Percentiles rank a stretch among this genome's conserved stretches.
Evolutionary conservation across 208 protist species (phyloP).

Genomic region (Phytomonas sp.): DNA sequence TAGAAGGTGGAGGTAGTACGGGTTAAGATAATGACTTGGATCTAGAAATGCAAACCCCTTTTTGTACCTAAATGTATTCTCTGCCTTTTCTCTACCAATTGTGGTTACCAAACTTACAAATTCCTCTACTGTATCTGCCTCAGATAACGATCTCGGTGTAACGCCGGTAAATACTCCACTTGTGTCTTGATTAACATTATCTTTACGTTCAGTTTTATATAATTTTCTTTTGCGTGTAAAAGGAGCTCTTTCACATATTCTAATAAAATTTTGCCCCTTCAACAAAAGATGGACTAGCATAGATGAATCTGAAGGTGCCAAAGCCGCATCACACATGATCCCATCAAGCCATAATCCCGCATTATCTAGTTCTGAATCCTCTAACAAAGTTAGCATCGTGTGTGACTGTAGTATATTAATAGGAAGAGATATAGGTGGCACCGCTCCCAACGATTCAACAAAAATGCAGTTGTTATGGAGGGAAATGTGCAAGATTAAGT

Average conservation of each 20-base stretch:
- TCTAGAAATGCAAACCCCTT: conserved; percentile 82
- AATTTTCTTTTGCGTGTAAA: conserved; percentile 32
- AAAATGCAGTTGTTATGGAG: conserved; percentile 76
- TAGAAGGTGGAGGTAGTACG: conserved; percentile 67
- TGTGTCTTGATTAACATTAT: neutral
- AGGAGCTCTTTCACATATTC: conserved; percentile 36
- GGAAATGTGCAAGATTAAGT: conserved; percentile 68
- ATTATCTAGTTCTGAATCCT: conserved; percentile 19
- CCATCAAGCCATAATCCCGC: conserved; percentile 68
- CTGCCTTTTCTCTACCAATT: conserved; percentile 58
- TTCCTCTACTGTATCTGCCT: conserved; percentile 54
- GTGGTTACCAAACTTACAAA: conserved; percentile 50
- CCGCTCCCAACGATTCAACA: conserved; percentile 30
- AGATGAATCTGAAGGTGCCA: conserved; percentile 30
- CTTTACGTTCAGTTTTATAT: conserved; percentile 13
- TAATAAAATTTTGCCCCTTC: conserved; percentile 30
- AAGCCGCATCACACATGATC: conserved; percentile 30
- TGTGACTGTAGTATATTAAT: conserved; percentile 39
- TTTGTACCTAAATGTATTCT: conserved; percentile 52
- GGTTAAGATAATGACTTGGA: conserved; percentile 42
- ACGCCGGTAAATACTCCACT: conserved; percentile 30
- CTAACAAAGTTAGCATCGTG: conserved; percentile 43
- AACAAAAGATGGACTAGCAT: conserved; percentile 40
- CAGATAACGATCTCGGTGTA: conserved; percentile 29
- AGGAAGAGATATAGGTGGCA: conserved; percentile 40